Evolutionary conservation across 2,329 filamentous ascomycete species (phyloP).

Genomic region (Thielaviopsis punctulata): DNA sequence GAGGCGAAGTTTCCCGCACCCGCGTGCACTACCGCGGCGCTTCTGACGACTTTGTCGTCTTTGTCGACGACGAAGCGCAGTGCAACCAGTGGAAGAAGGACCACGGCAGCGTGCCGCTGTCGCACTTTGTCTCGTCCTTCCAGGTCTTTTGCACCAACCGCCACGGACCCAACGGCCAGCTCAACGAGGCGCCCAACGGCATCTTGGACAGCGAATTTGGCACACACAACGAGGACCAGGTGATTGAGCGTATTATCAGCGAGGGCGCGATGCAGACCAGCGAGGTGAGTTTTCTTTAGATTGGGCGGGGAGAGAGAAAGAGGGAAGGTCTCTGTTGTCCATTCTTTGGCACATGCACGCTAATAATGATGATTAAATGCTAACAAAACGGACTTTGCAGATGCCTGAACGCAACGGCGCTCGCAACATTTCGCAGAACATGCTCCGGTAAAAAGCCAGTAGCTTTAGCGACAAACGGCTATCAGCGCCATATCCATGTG

Average conservation of each 20-base stretch:
- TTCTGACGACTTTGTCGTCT: conserved; percentile 41
- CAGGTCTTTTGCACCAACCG: conserved; percentile 85
- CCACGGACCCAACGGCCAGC: conserved; percentile 68
- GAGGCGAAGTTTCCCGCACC: conserved; percentile 50
- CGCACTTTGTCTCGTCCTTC: conserved; percentile 73
- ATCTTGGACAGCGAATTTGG: conserved; percentile 76
- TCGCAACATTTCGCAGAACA: conserved; percentile 35
- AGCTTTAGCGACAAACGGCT: background rate
- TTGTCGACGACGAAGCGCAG: conserved; percentile 40
- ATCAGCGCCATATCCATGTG: background rate
- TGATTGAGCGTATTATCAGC: conserved; percentile 52
- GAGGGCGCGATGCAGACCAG: conserved; percentile 5
- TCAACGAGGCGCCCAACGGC: conserved; percentile 58
- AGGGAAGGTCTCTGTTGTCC: too few relatives aligned
- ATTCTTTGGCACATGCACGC: too few relatives aligned
- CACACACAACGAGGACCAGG: conserved; percentile 60
- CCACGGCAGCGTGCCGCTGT: conserved; percentile 51
- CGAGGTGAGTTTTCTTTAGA: conserved; percentile 2
- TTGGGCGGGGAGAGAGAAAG: too few relatives aligned
- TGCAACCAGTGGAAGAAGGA: conserved; percentile 74
- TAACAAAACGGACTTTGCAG: conserved; percentile 18
- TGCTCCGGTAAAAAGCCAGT: background rate
- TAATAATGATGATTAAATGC: background rate
- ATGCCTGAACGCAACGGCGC: conserved; percentile 33
- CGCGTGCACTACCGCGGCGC: conserved; percentile 78